phyloP scores from a whole-genome alignment of 495 filamentous ascomycete genomes.

The Xanthoparmelia taractica region DNA sequence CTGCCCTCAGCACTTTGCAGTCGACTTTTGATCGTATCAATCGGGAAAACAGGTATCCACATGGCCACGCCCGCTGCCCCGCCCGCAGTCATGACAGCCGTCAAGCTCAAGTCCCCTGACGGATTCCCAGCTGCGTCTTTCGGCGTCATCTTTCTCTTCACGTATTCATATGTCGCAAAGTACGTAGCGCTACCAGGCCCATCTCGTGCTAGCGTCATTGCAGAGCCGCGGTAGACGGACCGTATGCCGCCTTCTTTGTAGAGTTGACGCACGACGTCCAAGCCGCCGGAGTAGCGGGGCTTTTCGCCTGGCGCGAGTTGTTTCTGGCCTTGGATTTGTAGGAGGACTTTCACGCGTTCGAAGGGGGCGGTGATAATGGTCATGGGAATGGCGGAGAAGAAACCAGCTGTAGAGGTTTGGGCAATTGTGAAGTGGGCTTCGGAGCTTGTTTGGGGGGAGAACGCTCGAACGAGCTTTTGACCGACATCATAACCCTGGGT shows the following conservation, averaged over 20 bases:
- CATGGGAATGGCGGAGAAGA: conserved; percentile 98
- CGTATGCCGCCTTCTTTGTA: conserved; percentile 86
- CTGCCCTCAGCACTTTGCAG: conserved; percentile 87
- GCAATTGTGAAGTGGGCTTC: conserved; percentile 62
- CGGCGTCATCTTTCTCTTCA: conserved; percentile 83
- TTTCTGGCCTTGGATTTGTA: conserved; percentile 96
- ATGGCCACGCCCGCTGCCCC: conserved; percentile 91
- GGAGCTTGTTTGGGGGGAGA: conserved; percentile 48
- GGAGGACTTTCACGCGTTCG: conserved; percentile 95
- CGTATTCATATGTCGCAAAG: conserved; percentile 93
- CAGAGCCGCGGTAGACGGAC: conserved; percentile 83
- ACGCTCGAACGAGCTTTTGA: conserved; percentile 68
- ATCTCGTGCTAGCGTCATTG: conserved; percentile 87
- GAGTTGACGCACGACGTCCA: conserved; percentile 92
- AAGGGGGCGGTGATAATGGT: conserved; percentile 96
- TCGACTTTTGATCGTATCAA: conserved; percentile 92
- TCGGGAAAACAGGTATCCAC: conserved; percentile 98
- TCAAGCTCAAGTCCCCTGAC: conserved; percentile 55
- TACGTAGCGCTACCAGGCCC: conserved; percentile 90
- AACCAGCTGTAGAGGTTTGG: conserved; percentile 86
- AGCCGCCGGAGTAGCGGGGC: conserved; percentile 79
- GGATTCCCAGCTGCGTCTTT: conserved; percentile 68
- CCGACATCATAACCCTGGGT: conserved; percentile 81
- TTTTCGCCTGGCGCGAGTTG: conserved; percentile 77
- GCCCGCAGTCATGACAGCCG: conserved; percentile 78